Evolutionary conservation across 164 flowering plant species (phyloP), one percentile per base, ranked within the genome.

Genomic region (Saururus chinensis): DNA sequence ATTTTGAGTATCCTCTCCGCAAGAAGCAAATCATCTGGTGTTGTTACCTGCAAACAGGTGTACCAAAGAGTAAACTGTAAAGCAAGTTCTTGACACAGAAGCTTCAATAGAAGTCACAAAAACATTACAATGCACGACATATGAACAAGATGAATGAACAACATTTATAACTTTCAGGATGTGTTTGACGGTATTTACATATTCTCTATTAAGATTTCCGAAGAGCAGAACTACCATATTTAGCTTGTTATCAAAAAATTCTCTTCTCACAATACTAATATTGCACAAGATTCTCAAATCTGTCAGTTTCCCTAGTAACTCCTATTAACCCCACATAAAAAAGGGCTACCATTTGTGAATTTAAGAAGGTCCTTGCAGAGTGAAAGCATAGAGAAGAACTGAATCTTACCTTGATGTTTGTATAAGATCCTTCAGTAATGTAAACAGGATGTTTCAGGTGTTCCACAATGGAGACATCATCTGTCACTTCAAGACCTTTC

Each of bases 401-500:
- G 37, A 30, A 30, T 30, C 37, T 23, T 56, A 67, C 70, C 70
- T 67, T 67, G 55, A 67, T 67, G 65, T 67, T 67, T 48, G 65
- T 62, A 23, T 67, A 67, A 20, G 70, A 61, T 56, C 70, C 70
- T 48, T 61, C 65, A 0, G 70, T 67, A 59, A 67, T 61, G 56
- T 49, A 67, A 49, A 67, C 70, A 30, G 70, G 70, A 61, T 67
- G 65, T n/a, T 67, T 67, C 37, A 67, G 70, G 51, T 67, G 63
- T 49, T 67, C 70, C 56, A 67, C 70, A 56, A 67, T 62, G 57
- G 70, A 67, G 10, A 62, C 70, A 61, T 67, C 70, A 56, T 67
- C 70, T 4, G 70, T 67, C 37, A 67, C 70, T 67, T 54, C 70
- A 20, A 67, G 70, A 22, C 70, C 65, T 49, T 56, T 19, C 16